Evolutionary conservation across 352 stramenopile genomes (phyloP).

Genomic region (Thalassiosira exigua): DNA sequence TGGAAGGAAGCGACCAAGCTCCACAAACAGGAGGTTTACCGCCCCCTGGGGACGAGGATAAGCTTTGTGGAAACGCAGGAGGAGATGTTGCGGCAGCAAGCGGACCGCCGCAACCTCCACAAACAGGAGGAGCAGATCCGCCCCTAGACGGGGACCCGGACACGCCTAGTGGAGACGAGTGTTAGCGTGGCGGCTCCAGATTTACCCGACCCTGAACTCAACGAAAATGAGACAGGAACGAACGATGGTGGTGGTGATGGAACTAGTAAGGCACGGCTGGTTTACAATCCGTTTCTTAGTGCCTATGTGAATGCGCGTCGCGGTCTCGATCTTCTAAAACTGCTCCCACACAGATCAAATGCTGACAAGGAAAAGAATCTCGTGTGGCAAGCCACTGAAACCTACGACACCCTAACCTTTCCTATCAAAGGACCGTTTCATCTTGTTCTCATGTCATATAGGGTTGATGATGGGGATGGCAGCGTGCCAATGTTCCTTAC

Average conservation of each 20-base stretch:
- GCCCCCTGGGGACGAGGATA: not conserved
- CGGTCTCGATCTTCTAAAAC: conserved; percentile 9
- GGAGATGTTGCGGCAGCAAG: no score
- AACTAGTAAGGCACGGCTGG: not conserved
- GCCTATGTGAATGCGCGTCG: conserved; percentile 15
- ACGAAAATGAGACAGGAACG: conserved; percentile 9
- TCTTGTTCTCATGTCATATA: conserved; percentile 8
- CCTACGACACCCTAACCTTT: not conserved
- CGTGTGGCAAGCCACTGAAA: conserved; percentile 10
- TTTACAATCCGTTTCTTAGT: conserved; percentile 8
- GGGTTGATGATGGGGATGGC: not conserved
- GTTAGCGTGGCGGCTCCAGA: not conserved
- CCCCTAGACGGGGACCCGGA: not conserved
- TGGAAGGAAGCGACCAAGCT: not conserved
- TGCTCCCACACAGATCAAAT: not conserved
- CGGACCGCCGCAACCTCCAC: not conserved
- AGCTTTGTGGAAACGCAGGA: no score
- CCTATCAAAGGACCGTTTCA: conserved; percentile 7
- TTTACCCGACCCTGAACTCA: not conserved
- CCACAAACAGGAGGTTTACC: not conserved
- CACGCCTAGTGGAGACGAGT: conserved; percentile 1
- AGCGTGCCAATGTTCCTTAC: conserved; percentile 12
- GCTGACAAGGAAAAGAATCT: conserved; percentile 19
- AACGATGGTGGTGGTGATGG: not conserved
- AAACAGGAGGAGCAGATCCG: not conserved